Evolutionary conservation across 495 filamentous ascomycete species (phyloP).

Genomic region (Bacidia gigantensis): DNA sequence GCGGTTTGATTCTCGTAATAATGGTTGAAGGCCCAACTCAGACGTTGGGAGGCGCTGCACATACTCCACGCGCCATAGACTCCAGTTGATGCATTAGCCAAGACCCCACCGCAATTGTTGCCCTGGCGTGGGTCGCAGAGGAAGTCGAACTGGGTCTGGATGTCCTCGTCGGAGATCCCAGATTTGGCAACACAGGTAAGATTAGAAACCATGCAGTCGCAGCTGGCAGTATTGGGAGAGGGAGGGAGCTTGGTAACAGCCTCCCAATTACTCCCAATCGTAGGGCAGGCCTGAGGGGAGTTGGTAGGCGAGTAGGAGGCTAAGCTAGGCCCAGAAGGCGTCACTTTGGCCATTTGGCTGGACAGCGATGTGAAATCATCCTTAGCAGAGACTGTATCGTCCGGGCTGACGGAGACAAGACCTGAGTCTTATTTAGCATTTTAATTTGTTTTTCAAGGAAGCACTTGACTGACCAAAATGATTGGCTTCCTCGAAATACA

Average conservation of each 20-base stretch:
- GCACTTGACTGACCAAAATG: slow-evolving; percentile 52
- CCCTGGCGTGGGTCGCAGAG: slow-evolving; percentile 49
- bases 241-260: slow-evolving; percentile 65
- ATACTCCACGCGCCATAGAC: slow-evolving; percentile 81
- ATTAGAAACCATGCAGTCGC: slow-evolving; percentile 64
- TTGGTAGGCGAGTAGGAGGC: slow-evolving; percentile 65
- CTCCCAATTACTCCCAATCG: slow-evolving; percentile 47
- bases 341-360: slow-evolving; percentile 50
- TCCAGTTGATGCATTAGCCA: slow-evolving; percentile 53
- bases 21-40: slow-evolving; percentile 66
- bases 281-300: slow-evolving; percentile 59
- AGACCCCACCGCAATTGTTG: slow-evolving; percentile 57
- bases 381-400: slow-evolving; percentile 43
- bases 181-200: slow-evolving; percentile 53
- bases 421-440: slow-evolving; percentile 23
- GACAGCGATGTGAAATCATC: slow-evolving; percentile 65
- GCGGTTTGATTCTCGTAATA: slow-evolving; percentile 58
- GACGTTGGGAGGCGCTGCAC: slow-evolving; percentile 65
- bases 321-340: slow-evolving; percentile 51
- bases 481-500: slow-evolving; percentile 90
- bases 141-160: slow-evolving; percentile 51
- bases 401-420: slow-evolving; percentile 51
- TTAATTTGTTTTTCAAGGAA: background rate
- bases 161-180: slow-evolving; percentile 36
- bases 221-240: slow-evolving; percentile 57